Base-by-base conservation (phyloP, 441 rosid species). In the Gossypium lobatum region DNA sequence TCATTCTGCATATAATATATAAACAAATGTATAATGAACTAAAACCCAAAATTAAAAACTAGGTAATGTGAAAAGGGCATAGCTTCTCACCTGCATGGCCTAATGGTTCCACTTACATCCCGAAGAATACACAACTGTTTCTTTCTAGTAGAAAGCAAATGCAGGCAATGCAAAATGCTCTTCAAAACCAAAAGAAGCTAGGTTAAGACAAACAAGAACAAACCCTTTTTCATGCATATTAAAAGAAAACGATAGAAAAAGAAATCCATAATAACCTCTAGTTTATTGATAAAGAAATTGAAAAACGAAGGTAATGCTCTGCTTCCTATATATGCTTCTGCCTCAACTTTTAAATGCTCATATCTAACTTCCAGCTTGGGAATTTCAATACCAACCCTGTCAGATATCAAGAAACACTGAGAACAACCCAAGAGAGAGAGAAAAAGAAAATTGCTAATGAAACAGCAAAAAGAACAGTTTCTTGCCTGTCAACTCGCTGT, bases 401-500 rank as follows among this genome's bases (percentile, higher is more conserved):
- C 20, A 52, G 76, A 58, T 20, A 65, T 20, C 70, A 42, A 65
- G 18, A 63, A 63, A 34, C 8, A 17, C 26, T 11, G 10, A 17
- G n/a, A 63, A 63, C 8, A 37, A 63, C 25, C 25, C 18, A 3
- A 63, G 48, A 18, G 45, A 46, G 25, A 3, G 17, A 10, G 9
- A 64, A 64, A 14, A 14, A 9, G 7, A 25, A 58, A 57, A 58
- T 14, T 39, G 53, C 17, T n/a, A 42, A 39, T 13, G 28, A n/a
- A 48, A 23, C 39, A 46, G 39, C 39, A 23, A 50, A 26, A 5
- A 16, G n/a, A 23, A 46, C 28, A 18, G 26, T 10, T 31, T 54
- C 59, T 50, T 77, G 79, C 93, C 92, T 87, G n/a, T 89, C 91
- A 45, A 87, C 58, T 4, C 95, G 86, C 8, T 72, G 70, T 83